A percentile compares a stretch with the other conserved stretches of the same genome.
Conservation (phyloP, 1,139 yeast species). For the Suhomyces yuchorum region DNA sequence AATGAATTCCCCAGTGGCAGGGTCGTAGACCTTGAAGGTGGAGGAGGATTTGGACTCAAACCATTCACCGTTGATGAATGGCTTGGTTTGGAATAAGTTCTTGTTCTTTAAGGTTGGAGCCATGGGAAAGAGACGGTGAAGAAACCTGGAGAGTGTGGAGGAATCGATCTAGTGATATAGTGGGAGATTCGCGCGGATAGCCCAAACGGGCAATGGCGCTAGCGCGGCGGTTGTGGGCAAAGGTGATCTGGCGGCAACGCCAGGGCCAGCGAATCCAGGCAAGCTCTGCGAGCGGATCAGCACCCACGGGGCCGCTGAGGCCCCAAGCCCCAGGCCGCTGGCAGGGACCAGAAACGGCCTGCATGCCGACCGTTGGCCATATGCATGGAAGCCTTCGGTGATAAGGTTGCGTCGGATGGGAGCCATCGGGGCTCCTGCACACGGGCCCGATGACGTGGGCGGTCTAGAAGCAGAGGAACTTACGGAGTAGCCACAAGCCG, state of each 20-base stretch:
- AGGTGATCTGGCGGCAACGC: neutral
- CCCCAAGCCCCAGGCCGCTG: too few relatives aligned
- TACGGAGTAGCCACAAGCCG: too few relatives aligned
- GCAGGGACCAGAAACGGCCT: neutral
- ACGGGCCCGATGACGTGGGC: neutral
- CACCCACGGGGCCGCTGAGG: neutral
- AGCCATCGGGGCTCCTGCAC: slow-evolving; percentile 1
- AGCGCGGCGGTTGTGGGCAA: neutral
- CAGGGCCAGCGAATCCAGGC: neutral
- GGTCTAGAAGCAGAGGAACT: too few relatives aligned
- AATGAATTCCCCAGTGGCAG: slow-evolving; percentile 66
- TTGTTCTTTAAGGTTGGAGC: slow-evolving; percentile 49
- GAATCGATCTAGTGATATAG: neutral
- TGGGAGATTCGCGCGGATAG: slow-evolving; percentile 2
- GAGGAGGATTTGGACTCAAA: slow-evolving; percentile 49
- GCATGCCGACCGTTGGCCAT: neutral
- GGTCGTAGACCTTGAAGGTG: slow-evolving; percentile 70
- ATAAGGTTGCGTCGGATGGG: neutral
- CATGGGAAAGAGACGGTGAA: slow-evolving; percentile 14
- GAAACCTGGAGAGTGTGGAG: neutral
- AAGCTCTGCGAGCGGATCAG: neutral
- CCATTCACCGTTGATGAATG: slow-evolving; percentile 77
- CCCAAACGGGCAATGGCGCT: slow-evolving; percentile 6
- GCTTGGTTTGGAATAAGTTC: slow-evolving; percentile 56
- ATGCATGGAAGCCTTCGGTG: neutral